Base-by-base conservation (phyloP, 495 filamentous ascomycete species). In the Massariosphaeria phaeospora region DNA sequence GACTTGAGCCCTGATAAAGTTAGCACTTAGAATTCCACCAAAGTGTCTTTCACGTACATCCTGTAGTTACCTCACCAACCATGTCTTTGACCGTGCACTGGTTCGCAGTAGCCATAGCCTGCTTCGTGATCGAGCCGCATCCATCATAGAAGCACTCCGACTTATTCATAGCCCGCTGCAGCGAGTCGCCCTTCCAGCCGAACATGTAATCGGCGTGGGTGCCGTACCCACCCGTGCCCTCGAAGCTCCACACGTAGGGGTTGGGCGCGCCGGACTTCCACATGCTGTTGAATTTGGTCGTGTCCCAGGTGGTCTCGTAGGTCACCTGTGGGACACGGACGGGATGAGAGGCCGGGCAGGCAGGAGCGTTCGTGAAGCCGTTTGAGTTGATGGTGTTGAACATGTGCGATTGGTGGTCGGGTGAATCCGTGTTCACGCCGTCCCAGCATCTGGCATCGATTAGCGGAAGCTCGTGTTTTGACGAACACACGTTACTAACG, bases 321-420 rank as follows among this genome's bases (percentile, higher is more conserved):
- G 57, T 53, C 33, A 61, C 40, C 24, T 61, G 57, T 21, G 57
- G 57, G 6, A 61, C 30, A 29, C 57, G 57, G 17, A 61, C 52
- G 20, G 57, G 57, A 35, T 61, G 57, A 21, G 51, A 33, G 2
- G 43, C 21, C 20, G 57, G 57, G 45, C 57, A 61, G 13, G 51
- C 41, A 11, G 47, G 40, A 15, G 57, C 51, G 29, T 55, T 55
- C 8, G 31, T 50, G 51, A 61, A 61, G 12, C 41, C 51, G 8
- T 61, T 46, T 1, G 30, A 38, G 1, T 33, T 43, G 44, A 46
- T 43, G 3, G 57, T 55, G 39, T 55, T 61, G 52, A 50, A 61
- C 57, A 61, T 61, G 52, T 61, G 57, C 9, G 57, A 55, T 25
- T 61, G 57, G 52, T 61, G 57, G 31, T 61, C 57, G 6, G 57